A percentile compares a stretch with the other conserved stretches of the same genome.
These are phyloP conservation scores for Solanum aculeatissimum DNA, from an alignment of 305 asterid genomes.

Conservation along the genomic window DNA sequence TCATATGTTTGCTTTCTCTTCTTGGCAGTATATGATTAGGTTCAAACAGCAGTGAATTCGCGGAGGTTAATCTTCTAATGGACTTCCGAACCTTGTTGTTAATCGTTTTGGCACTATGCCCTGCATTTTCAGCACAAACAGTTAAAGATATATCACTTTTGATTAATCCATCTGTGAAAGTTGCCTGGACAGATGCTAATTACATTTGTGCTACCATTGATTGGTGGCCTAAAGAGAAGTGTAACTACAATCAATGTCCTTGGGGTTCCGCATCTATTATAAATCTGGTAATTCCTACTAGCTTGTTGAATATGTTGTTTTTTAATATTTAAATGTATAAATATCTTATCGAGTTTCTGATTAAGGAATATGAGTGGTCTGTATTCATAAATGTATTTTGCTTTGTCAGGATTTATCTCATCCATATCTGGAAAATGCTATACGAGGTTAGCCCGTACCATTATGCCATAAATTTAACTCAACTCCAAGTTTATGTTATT, in stretches of 20 bases:
- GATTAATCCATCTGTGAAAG: slow-evolving; percentile 30
- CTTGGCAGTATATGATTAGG: slow-evolving; percentile 11
- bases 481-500: not conserved
- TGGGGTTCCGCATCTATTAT: slow-evolving; percentile 76
- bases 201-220: slow-evolving; percentile 87
- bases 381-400: slow-evolving; percentile 1
- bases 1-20: not conserved
- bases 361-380: not conserved
- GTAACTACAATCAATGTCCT: slow-evolving; percentile 72
- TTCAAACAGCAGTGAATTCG: slow-evolving; percentile 12
- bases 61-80: slow-evolving; percentile 29
- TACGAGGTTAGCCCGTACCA: slow-evolving; percentile 44
- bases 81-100: slow-evolving; percentile 23
- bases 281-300: slow-evolving; percentile 45
- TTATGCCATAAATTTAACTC: not conserved
- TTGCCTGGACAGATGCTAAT: slow-evolving; percentile 62
- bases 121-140: slow-evolving; percentile 34
- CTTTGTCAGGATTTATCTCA: slow-evolving; percentile 61
- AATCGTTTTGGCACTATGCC: slow-evolving; percentile 32
- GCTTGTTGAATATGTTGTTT: not conserved
- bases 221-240: slow-evolving; percentile 98
- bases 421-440: slow-evolving; percentile 59
- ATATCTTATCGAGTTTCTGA: not conserved
- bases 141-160: slow-evolving; percentile 33
- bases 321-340: not conserved